A percentile compares a stretch with the other conserved stretches of the same genome.
These are phyloP conservation scores for Pleurotus tuoliensis DNA, from an alignment of 768 basidiomycete genomes.

Conservation along the genomic window DNA sequence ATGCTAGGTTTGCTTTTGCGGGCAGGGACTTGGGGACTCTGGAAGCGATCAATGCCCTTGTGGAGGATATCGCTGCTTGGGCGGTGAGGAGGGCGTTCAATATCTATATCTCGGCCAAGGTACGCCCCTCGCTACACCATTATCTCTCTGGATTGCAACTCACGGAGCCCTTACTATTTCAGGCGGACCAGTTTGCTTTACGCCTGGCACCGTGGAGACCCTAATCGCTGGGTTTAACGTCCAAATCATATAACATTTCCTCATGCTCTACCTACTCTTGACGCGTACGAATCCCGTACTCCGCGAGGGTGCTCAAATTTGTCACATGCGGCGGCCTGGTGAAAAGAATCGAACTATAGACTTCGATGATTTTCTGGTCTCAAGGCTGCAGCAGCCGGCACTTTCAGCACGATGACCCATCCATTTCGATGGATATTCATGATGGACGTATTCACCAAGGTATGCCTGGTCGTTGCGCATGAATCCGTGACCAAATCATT, in stretches of 20 bases:
- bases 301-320: constrained; percentile 1
- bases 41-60: neutral
- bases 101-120: constrained; percentile 1
- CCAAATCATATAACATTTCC: constrained; percentile 1
- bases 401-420: neutral
- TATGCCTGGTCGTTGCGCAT: neutral
- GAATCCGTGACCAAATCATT: neutral
- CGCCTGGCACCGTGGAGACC: neutral
- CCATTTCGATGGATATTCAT: neutral
- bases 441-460: neutral
- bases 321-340: neutral
- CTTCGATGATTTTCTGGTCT: neutral
- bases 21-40: neutral
- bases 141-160: neutral
- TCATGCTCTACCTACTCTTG: neutral
- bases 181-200: neutral
- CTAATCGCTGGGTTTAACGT: neutral
- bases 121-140: neutral
- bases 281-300: neutral
- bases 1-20: neutral
- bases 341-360: neutral
- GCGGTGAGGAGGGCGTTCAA: constrained; percentile 4
- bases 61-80: constrained; percentile 2
- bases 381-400: neutral
- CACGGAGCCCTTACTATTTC: neutral